phyloP scores from a whole-genome alignment of 1,284 basidiomycete species.

The Ganoderma sinense region DNA sequence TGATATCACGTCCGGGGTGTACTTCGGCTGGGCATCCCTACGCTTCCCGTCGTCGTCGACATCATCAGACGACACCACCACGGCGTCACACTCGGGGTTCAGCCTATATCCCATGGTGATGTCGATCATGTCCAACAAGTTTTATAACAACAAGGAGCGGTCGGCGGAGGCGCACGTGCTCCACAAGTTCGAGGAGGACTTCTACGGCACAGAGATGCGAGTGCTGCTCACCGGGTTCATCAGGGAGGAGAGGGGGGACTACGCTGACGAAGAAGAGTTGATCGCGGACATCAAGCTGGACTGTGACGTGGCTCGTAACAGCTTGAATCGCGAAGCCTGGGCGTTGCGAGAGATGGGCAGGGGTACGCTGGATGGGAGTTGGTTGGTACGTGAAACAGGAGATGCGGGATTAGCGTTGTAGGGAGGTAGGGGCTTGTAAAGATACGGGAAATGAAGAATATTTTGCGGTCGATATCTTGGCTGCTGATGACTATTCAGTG shows the following conservation, averaged over 20 bases:
- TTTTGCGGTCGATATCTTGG: no score
- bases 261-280: neutral
- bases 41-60: neutral
- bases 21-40: neutral
- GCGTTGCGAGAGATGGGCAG: slow-evolving; percentile 13
- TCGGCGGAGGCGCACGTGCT: neutral
- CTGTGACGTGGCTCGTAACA: slow-evolving; percentile 9
- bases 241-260: slow-evolving; percentile 4
- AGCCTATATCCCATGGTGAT: neutral
- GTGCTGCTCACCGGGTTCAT: slow-evolving; percentile 10
- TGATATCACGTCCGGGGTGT: neutral
- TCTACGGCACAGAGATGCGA: slow-evolving; percentile 16
- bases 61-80: neutral
- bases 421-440: no score
- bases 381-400: slow-evolving; percentile 30
- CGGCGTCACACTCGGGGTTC: neutral
- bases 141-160: neutral
- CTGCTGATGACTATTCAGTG: no score
- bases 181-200: slow-evolving; percentile 1
- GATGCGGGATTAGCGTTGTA: no score
- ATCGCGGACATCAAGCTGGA: slow-evolving; percentile 9
- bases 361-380: slow-evolving; percentile 16
- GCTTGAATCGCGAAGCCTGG: slow-evolving; percentile 14
- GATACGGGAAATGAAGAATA: no score
- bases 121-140: neutral